Evolutionary conservation across 345 rosid genomes (phyloP), one percentile per base, ranked within the genome.

Genomic region (Kandelia obovata): DNA sequence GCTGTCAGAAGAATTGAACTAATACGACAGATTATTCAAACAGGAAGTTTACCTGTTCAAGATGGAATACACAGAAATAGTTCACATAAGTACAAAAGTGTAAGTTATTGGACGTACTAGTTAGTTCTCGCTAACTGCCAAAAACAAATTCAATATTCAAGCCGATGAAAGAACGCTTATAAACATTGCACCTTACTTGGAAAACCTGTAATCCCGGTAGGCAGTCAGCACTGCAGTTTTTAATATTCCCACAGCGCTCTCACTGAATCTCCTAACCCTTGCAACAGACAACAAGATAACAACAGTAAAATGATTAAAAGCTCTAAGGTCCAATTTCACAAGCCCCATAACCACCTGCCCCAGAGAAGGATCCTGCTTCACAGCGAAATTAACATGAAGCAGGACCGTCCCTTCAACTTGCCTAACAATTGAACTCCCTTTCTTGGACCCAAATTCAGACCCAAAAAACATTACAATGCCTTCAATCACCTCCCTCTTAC

Each of bases 321-420:
- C 85, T 30, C 81, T 76, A 53, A 79, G 62, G 72, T 85, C 84
- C 35, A 83, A 79, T 76, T 88, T 92, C 61, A 92, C 78, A 20
- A 92, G 76, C 61, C 84, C 80, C 59, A 89, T 73, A 71, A 89
- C 87, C 86, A 85, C 96, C 74, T 84, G 84, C 65, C 86, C 93
- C 60, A 92, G 30, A 7, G 97, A 84, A 74, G 92, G 87, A 81
- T 89, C 97, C 85, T 92, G 97, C 87, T 91, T 91, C 80, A 89
- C 96, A 0, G 97, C 88, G 1, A 91, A 91, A 84, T 91, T 91
- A 51, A 91, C 70, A 76, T 89, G 97, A 79, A 92, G 96, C 83
- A 89, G 78, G 68, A 84, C 90, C 0, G 97, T 92, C 61, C 90
- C 97, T 67, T 89, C 87, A 20, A 92, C 83, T 77, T 92, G 96